Evolutionary conservation across 2,329 filamentous ascomycete genomes (phyloP).

Genomic region (Chaetomium olivaceum): DNA sequence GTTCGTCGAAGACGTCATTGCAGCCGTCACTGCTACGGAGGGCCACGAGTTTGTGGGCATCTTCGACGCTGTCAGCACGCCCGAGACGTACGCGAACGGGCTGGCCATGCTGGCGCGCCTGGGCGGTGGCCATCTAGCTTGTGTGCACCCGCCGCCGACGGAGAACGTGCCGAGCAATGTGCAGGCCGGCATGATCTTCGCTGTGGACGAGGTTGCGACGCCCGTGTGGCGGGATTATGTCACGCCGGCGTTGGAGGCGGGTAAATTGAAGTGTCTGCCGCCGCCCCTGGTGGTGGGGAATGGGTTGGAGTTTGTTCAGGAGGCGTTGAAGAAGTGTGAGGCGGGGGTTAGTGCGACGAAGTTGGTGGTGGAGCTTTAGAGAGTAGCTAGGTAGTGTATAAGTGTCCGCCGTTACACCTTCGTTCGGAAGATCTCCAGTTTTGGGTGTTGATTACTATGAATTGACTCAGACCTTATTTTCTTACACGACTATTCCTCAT

Average conservation of each 20-base stretch:
- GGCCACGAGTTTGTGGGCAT: not conserved
- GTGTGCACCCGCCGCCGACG: not conserved
- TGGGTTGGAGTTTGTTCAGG: not conserved
- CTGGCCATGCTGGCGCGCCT: not conserved
- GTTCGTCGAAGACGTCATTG: not conserved
- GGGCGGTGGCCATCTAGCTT: not conserved
- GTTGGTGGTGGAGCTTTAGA: not conserved
- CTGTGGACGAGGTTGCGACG: not conserved
- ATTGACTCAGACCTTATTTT: too few species aligned
- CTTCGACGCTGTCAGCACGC: not conserved
- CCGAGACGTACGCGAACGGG: not conserved
- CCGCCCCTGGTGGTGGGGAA: not conserved
- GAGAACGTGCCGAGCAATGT: not conserved
- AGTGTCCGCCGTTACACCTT: too few species aligned
- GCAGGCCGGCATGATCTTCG: not conserved
- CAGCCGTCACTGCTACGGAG: not conserved
- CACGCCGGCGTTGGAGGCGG: not conserved
- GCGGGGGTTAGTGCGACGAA: not conserved
- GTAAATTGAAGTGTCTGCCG: not conserved
- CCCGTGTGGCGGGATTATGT: not conserved
- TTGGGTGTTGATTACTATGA: too few species aligned
- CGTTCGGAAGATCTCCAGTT: too few species aligned
- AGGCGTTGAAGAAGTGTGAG: not conserved
- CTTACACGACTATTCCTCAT: too few species aligned
- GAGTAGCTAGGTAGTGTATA: not conserved